Evolutionary conservation across 2,329 filamentous ascomycete species (phyloP).

Genomic region (Elsinoe ampelina): DNA sequence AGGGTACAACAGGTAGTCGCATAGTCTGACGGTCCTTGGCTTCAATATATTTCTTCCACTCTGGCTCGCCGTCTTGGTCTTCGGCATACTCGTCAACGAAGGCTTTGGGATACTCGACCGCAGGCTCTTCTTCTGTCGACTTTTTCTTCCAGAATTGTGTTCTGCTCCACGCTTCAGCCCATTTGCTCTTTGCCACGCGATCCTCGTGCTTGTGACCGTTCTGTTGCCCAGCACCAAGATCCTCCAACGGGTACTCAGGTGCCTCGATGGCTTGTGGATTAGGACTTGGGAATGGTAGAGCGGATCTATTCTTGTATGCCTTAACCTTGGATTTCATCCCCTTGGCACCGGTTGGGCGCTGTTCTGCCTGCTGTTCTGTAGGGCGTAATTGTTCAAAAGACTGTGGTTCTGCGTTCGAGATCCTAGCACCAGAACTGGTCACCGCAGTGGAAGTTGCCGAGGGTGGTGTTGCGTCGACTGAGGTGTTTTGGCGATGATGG

Average conservation of each 20-base stretch:
- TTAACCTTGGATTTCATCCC: conserved; percentile 6
- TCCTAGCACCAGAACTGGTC: not conserved
- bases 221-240: conserved; percentile 12
- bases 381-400: not conserved
- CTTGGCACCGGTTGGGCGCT: not conserved
- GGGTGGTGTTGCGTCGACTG: not conserved
- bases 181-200: conserved; percentile 21
- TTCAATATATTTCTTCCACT: conserved; percentile 77
- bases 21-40: conserved; percentile 78
- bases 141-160: conserved; percentile 25
- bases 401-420: not conserved
- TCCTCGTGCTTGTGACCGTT: conserved; percentile 15
- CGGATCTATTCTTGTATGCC: conserved; percentile 22
- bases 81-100: conserved; percentile 55
- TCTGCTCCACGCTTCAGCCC: conserved; percentile 20
- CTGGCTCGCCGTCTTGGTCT: conserved; percentile 53
- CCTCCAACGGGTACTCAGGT: conserved; percentile 24
- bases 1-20: conserved; percentile 56
- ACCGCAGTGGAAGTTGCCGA: not conserved
- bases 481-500: not conserved
- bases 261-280: conserved; percentile 31
- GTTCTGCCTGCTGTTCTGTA: not conserved
- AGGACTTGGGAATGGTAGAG: conserved; percentile 34
- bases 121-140: conserved; percentile 19
- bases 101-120: conserved; percentile 48